Percentiles rank a stretch among this genome's conserved stretches.
These are phyloP conservation scores for Thielaviopsis ethacetica DNA, from an alignment of 2,329 filamentous ascomycete genomes.

Conservation along the genomic window DNA sequence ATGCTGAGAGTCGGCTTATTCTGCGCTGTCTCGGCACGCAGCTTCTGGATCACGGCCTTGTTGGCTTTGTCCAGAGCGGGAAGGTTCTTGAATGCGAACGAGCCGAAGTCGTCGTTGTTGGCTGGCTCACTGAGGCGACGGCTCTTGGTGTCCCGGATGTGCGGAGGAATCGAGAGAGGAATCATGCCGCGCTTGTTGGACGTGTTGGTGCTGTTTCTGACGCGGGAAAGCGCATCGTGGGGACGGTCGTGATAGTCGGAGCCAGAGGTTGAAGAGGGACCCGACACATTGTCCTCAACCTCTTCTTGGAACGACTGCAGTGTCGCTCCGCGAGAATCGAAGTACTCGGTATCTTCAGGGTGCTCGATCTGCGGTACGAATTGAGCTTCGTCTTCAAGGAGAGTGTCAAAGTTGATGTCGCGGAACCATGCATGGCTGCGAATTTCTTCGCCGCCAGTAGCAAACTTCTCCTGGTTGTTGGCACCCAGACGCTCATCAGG, in stretches of 20 bases:
- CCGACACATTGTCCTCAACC: constrained; percentile 74
- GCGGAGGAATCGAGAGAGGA: constrained; percentile 89
- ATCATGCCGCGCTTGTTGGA: constrained; percentile 82
- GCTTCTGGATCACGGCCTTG: constrained; percentile 94
- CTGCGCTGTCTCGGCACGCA: constrained; percentile 78
- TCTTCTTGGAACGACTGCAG: constrained; percentile 87
- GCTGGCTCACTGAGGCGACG: constrained; percentile 83
- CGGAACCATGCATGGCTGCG: constrained; percentile 78
- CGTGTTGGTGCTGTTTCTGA: constrained; percentile 39
- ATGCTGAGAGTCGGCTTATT: constrained; percentile 35
- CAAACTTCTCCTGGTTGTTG: constrained; percentile 67
- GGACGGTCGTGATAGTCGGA: constrained; percentile 70
- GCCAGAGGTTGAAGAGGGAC: constrained; percentile 50
- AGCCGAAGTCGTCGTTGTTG: constrained; percentile 81
- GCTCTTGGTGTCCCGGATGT: constrained; percentile 80
- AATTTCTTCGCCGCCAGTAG: constrained; percentile 80
- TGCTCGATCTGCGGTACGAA: constrained; percentile 89
- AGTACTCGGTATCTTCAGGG: constrained; percentile 95
- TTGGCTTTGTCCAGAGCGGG: constrained; percentile 95
- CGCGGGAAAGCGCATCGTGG: constrained; percentile 83
- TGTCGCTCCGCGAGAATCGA: constrained; percentile 80
- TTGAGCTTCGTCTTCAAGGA: constrained; percentile 89
- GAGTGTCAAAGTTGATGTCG: constrained; percentile 72
- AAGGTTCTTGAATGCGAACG: constrained; percentile 92
- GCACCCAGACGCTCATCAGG: constrained; percentile 69